Evolutionary conservation across 768 basidiomycete species (phyloP), one percentile per base, ranked within the genome.

Genomic region (Tulasnella sp.): DNA sequence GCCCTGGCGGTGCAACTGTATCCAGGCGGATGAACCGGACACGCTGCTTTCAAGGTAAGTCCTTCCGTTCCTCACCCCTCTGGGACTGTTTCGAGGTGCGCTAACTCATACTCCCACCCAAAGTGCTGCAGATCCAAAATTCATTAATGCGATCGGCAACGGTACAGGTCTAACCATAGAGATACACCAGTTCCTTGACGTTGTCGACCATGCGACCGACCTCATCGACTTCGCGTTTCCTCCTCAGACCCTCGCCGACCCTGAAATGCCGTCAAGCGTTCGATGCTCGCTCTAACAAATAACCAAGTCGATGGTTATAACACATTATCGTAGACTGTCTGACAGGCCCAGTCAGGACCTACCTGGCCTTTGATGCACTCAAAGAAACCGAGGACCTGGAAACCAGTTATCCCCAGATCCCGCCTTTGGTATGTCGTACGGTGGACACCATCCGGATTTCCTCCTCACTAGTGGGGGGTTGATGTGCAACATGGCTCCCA

Each of bases 21-120:
- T 0, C 62, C 49, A 7, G 71, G 73, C 42, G 77, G 76, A 1
- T 63, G 69, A 2, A 79, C 77, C 21, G 68, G 74, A 0, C 74
- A 79, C 59, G 77, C 74, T 0, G 62, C 61, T 6, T 78, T 78
- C 67, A 73, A 74, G 54, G 75, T 77, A 57, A 27, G 42, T 75
- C 70, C 4, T 69, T 74, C 50, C 66, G 69, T 29, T 65, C 65
- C 0, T 71, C 71, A 4, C 62, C 59, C 0, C 61, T 73, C 2
- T 73, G 73, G 73, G 25, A 41, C 3, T 19, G 48, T 0, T 71
- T 75, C 53, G 35, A 50, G 0, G 61, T 70, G 1, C 56, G 58
- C 17, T 59, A 58, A 0, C 66, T 74, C 1, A 67, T 62, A 56
- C 61, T 15, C 71, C 71, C 0, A 70, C 74, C 19, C 69, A 70